Evolutionary conservation across 345 rosid genomes (phyloP), one percentile per base, ranked within the genome.

Genomic region (Acer campestre): DNA sequence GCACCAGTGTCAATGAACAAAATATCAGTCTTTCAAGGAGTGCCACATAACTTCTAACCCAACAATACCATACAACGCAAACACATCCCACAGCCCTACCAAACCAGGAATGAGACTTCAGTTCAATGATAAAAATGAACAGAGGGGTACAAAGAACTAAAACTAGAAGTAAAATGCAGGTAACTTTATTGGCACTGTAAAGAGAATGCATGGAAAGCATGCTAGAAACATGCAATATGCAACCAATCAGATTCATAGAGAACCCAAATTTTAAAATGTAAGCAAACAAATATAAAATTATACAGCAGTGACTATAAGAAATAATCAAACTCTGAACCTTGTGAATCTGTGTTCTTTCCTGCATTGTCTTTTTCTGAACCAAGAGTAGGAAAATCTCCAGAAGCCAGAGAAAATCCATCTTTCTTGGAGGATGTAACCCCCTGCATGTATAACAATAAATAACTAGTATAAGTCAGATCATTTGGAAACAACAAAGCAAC

Each of bases 341-440:
- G 91, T 66, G 89, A 84, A 61, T 80, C 91, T 7, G 79, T 4
- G 81, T 83, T 85, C 79, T 86, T 91, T 64, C 79, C 91, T 78
- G 89, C 83, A 80, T 76, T 77, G 67, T 87, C 94, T 74, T 87
- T 96, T 66, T 94, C 96, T n/a, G 96, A 85, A 70, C 98, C 98
- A 80, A 97, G 98, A 10, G 91, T 86, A 38, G 99, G 99, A 81
- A 97, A 97, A 86, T 97, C 99, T 78, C 98, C 96, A 69, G 98
- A 85, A 64, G 91, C 82, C 83, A 93, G 86, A 78, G 98, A 89
- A 88, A 97, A 97, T 67, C 88, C 92, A 71, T 89, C 97, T 70
- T 83, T 89, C 88, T 92, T 91, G 61, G 85, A 79, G 56, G 90
- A 87, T 79, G 82, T 23, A 40, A 79, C 74, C 79, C 95, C 97